Percentiles rank a stretch among this genome's conserved stretches.
These are phyloP conservation scores for Aspergillus mulundensis DNA, from an alignment of 495 filamentous ascomycete species.

Conservation along the genomic window DNA sequence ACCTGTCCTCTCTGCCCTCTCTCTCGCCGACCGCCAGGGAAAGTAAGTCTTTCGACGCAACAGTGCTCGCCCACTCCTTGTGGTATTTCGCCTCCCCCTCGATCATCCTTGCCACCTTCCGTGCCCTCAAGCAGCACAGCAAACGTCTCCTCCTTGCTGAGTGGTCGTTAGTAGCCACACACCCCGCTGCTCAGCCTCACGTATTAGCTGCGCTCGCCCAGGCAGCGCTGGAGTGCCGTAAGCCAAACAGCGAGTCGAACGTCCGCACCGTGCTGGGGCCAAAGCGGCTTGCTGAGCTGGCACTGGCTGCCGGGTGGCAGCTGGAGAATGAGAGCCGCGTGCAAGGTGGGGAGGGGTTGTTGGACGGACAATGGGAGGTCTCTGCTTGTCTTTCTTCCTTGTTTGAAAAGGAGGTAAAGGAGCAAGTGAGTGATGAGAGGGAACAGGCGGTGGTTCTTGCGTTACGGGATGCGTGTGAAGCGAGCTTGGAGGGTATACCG, in stretches of 20 bases:
- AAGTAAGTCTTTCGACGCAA: conserved; percentile 34
- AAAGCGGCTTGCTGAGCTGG: conserved; percentile 26
- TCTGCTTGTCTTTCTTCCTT: conserved; percentile 24
- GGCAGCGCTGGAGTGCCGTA: conserved; percentile 23
- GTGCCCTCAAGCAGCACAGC: conserved; percentile 27
- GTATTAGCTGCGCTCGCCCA: conserved; percentile 23
- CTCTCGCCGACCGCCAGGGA: conserved; percentile 16
- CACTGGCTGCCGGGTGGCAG: conserved; percentile 23
- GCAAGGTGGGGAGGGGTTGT: conserved; percentile 27
- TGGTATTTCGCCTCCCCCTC: conserved; percentile 43
- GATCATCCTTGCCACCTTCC: conserved; percentile 28
- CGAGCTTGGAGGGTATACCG: conserved; percentile 23
- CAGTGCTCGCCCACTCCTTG: conserved; percentile 45
- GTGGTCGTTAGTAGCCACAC: conserved; percentile 28
- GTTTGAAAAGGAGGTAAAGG: conserved; percentile 24
- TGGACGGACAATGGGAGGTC: conserved; percentile 48
- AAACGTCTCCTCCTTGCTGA: conserved; percentile 37
- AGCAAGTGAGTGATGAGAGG: conserved; percentile 27
- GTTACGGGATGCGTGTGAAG: conserved; percentile 31
- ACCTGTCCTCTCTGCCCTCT: conserved; percentile 16
- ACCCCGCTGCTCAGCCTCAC: conserved; percentile 22
- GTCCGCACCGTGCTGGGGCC: conserved; percentile 41
- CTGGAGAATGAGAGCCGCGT: conserved; percentile 28
- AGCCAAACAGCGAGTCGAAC: conserved; percentile 30
- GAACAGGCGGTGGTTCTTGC: conserved; percentile 30